Evolutionary conservation across 2,329 filamentous ascomycete species (phyloP).

Genomic region (Claviceps paspali): DNA sequence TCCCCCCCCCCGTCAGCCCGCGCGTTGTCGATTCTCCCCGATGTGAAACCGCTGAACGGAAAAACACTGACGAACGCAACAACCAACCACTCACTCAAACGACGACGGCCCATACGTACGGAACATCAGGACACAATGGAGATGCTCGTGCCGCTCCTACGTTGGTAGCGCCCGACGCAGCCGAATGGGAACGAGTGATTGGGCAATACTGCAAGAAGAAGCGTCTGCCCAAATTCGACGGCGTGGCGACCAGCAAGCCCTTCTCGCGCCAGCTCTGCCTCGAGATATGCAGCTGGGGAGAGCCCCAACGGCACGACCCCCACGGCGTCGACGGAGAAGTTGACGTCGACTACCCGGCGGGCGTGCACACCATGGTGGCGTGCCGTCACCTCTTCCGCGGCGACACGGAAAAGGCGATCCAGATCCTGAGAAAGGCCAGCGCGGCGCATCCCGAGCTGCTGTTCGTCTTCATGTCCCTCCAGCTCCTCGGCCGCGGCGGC

Average conservation of each 20-base stretch:
- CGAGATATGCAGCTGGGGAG: constrained; percentile 60
- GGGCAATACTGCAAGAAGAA: constrained; percentile 47
- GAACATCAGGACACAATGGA: constrained; percentile 33
- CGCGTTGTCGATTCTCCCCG: background rate
- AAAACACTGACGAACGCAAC: no score
- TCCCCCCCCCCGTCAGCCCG: no score
- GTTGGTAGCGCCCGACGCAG: constrained; percentile 28
- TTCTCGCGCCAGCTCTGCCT: constrained; percentile 62
- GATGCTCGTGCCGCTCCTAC: constrained; percentile 31
- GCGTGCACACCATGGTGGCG: constrained; percentile 55
- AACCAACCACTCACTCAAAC: background rate
- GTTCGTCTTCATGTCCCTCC: constrained; percentile 52
- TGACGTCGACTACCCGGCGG: constrained; percentile 33
- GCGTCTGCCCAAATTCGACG: constrained; percentile 46
- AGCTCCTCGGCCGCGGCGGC: constrained; percentile 40
- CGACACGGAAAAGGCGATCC: constrained; percentile 50
- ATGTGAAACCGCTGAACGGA: no score
- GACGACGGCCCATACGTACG: constrained; percentile 5
- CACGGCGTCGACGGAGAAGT: constrained; percentile 27
- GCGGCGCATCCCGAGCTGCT: constrained; percentile 46
- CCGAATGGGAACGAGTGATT: constrained; percentile 46
- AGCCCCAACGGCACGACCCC: constrained; percentile 29
- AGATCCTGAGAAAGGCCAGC: constrained; percentile 54
- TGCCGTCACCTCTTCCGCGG: constrained; percentile 63
- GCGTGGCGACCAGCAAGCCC: constrained; percentile 46